phyloP scores from a whole-genome alignment of 768 basidiomycete species.

The Trametes coccinea region DNA sequence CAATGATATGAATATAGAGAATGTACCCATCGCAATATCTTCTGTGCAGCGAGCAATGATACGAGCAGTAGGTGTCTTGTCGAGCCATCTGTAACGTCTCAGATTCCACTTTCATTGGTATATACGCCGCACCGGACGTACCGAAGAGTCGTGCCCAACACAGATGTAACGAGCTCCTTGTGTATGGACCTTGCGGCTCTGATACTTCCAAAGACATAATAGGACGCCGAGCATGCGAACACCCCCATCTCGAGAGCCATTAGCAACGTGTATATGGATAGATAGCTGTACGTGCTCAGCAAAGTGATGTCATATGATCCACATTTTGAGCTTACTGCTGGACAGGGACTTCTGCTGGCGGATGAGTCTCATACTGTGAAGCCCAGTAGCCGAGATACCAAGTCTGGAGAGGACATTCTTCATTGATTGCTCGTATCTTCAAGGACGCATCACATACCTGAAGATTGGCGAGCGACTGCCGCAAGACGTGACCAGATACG shows the following conservation, averaged over 20 bases:
- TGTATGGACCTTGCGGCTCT: slow-evolving; percentile 60
- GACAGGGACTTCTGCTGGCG: slow-evolving; percentile 17
- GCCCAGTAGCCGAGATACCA: slow-evolving; percentile 44
- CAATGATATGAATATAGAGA: neutral
- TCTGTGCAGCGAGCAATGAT: slow-evolving; percentile 36
- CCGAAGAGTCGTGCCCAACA: slow-evolving; percentile 50
- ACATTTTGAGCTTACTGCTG: slow-evolving; percentile 16
- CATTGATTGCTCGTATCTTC: neutral
- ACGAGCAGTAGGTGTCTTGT: slow-evolving; percentile 50
- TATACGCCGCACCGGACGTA: slow-evolving; percentile 34
- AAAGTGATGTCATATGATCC: neutral
- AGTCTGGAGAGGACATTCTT: slow-evolving; percentile 24
- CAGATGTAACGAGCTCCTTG: slow-evolving; percentile 46
- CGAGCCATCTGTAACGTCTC: slow-evolving; percentile 42
- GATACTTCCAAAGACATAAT: slow-evolving; percentile 47
- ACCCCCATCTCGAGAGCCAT: slow-evolving; percentile 26
- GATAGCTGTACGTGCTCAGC: slow-evolving; percentile 41
- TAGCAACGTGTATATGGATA: slow-evolving; percentile 42
- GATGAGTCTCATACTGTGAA: slow-evolving; percentile 21
- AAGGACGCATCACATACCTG: neutral
- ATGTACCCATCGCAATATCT: slow-evolving; percentile 21
- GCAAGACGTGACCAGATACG: neutral
- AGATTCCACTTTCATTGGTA: slow-evolving; percentile 45
- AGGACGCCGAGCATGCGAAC: slow-evolving; percentile 19
- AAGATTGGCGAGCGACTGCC: neutral